These are phyloP conservation scores for Hypoxylon sp. DNA, from an alignment of 2,329 filamentous ascomycete genomes.

Conservation along the genomic window DNA sequence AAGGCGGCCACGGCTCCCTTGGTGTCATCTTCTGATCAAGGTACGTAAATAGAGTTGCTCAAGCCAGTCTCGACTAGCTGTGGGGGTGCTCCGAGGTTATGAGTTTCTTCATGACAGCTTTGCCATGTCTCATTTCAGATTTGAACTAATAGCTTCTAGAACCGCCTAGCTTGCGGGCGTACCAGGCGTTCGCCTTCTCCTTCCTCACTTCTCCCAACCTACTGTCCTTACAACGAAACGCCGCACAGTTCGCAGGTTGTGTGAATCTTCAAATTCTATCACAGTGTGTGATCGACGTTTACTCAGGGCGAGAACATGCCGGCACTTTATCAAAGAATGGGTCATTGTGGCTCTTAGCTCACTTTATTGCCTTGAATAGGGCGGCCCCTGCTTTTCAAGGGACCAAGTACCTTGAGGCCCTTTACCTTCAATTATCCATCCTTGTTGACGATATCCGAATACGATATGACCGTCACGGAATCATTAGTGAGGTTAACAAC, in stretches of 20 bases:
- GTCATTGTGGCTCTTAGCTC: slow-evolving; percentile 74
- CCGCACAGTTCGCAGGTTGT: slow-evolving; percentile 52
- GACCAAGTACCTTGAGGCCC: slow-evolving; percentile 60
- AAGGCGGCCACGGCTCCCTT: slow-evolving; percentile 47
- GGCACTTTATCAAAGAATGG: slow-evolving; percentile 53
- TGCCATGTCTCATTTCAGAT: neutral
- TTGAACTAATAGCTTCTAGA: slow-evolving; percentile 35
- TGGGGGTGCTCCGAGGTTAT: neutral
- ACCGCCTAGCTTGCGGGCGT: slow-evolving; percentile 30
- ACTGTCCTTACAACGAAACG: slow-evolving; percentile 57
- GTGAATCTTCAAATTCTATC: slow-evolving; percentile 59
- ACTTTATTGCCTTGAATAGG: slow-evolving; percentile 71
- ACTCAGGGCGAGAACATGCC: slow-evolving; percentile 46
- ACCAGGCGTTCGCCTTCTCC: slow-evolving; percentile 49
- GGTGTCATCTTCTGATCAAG: slow-evolving; percentile 24
- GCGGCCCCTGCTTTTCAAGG: slow-evolving; percentile 46
- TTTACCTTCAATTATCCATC: slow-evolving; percentile 67
- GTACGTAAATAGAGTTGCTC: slow-evolving; percentile 37
- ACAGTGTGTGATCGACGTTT: slow-evolving; percentile 56
- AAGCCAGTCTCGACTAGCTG: neutral
- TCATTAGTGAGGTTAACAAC: slow-evolving; percentile 48
- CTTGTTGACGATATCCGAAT: slow-evolving; percentile 65
- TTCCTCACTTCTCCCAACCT: slow-evolving; percentile 53
- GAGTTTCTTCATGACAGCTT: neutral
- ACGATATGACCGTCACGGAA: slow-evolving; percentile 49